Base-by-base conservation (phyloP, 805 yeast species). In the Zygosaccharomyces gambellarensis region DNA sequence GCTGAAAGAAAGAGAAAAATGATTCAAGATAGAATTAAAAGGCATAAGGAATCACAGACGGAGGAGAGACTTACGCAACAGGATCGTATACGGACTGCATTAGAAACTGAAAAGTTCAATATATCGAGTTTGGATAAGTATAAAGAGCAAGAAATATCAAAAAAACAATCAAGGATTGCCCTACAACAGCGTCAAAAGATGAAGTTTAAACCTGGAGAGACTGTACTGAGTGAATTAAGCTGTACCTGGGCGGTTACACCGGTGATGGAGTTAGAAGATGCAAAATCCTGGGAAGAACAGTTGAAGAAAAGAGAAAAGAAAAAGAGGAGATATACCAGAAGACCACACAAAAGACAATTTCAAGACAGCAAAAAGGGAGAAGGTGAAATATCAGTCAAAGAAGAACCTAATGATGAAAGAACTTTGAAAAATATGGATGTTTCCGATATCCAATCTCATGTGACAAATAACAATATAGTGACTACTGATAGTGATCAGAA, bases 21-120 rank as follows among this genome's bases (percentile, higher is more conserved):
- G 56, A 57, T 70, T 30, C 71, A 75, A 41, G 81, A 79, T 53
- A 61, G 61, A 21, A 47, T 66, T 22, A 61, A 74, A 43, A 74
- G 78, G n/a, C 77, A 75, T 53, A 77, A 71, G 48, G 77, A 77
- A 50, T 68, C 72, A 36, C 65, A 74, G 41, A 72, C 71, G 3
- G 74, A 73, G 28, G 53, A 56, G 27, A 53, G 60, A 19, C 47
- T 72, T 49, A 72, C 76, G 1, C 76, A 74, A 49, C 74, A 71
- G 36, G 81, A 70, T 52, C 62, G 73, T 51, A 48, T 74, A 40
- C 83, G 77, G n/a, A 94, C 89, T 64, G 98, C 99, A 0, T 72
- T 82, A 41, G 85, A 83, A 57, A 94, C 97, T 0, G 99, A 94
- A 67, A 76, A 78, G 62, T 76, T 78, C 39, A 94, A 94, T 65